Percentiles rank a stretch among this genome's conserved stretches.
phyloP scores from a whole-genome alignment of 148 eudicot genomes.

The Salicornia ramosissima region DNA sequence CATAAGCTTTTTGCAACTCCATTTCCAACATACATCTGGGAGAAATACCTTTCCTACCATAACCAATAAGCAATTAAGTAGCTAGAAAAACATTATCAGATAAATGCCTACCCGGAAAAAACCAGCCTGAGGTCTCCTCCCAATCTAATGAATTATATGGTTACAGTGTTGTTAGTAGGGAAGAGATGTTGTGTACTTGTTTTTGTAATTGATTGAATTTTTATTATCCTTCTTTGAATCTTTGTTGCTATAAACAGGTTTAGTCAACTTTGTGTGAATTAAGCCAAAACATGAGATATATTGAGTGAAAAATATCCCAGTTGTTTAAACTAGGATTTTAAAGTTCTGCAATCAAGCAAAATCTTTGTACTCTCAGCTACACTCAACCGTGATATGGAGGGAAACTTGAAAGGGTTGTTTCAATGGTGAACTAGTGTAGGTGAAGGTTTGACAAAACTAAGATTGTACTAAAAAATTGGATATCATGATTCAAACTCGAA shows the following conservation, averaged over 20 bases:
- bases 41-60: no score
- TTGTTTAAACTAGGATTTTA: not conserved
- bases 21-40: no score
- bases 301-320: not conserved
- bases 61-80: no score
- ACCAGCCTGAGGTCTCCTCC: no score
- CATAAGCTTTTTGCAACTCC: no score
- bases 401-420: not conserved
- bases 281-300: not conserved
- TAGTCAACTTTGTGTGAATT: not conserved
- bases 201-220: not conserved
- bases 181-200: not conserved
- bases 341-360: no score
- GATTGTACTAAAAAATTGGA: no score
- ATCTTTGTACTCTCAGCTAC: not conserved
- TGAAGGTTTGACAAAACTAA: not conserved
- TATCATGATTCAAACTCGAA: no score
- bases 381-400: not conserved
- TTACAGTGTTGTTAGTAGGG: not conserved
- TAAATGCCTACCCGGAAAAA: no score
- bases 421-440: not conserved
- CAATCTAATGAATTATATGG: not conserved
- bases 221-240: not conserved
- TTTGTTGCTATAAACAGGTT: not conserved
- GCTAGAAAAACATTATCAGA: no score